phyloP scores from a whole-genome alignment of 805 yeast genomes.

The Barnettozyma pratensis region DNA sequence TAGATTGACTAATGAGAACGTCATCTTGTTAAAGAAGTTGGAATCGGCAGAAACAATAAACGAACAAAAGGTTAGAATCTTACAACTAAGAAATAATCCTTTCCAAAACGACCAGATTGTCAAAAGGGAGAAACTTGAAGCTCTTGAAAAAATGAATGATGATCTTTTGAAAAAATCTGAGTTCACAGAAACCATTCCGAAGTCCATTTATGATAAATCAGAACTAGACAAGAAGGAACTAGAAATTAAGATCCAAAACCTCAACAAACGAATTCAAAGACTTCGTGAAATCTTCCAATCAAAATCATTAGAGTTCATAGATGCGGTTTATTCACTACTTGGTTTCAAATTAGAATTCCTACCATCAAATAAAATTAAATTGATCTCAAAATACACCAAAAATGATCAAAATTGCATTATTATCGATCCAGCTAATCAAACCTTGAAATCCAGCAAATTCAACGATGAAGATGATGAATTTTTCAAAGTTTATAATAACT shows the following conservation, averaged over 20 bases:
- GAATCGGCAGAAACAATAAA: slow-evolving; percentile 30
- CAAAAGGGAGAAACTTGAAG: slow-evolving; percentile 45
- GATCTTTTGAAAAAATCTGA: slow-evolving; percentile 36
- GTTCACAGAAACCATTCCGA: slow-evolving; percentile 42
- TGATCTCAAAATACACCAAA: slow-evolving; percentile 40
- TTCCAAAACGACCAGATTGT: slow-evolving; percentile 55
- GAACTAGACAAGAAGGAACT: slow-evolving; percentile 46
- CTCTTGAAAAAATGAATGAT: slow-evolving; percentile 53
- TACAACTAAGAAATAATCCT: slow-evolving; percentile 67
- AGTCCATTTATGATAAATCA: slow-evolving; percentile 57
- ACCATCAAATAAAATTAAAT: slow-evolving; percentile 49
- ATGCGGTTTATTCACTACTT: slow-evolving; percentile 58
- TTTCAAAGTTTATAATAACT: slow-evolving; percentile 38
- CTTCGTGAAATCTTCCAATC: slow-evolving; percentile 51
- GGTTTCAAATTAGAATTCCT: slow-evolving; percentile 73
- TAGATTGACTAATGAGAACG: slow-evolving; percentile 32
- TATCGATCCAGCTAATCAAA: slow-evolving; percentile 50
- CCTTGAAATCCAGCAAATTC: slow-evolving; percentile 46
- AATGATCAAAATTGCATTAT: slow-evolving; percentile 42
- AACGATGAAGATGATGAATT: slow-evolving; percentile 25
- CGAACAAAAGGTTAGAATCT: slow-evolving; percentile 40
- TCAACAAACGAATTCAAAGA: slow-evolving; percentile 48
- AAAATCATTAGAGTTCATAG: slow-evolving; percentile 68
- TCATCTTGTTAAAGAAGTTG: slow-evolving; percentile 33
- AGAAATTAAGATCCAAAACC: slow-evolving; percentile 41